A percentile compares a stretch with the other conserved stretches of the same genome.
These are phyloP conservation scores for Dipodascus albidus DNA, from an alignment of 805 yeast species.

Conservation along the genomic window DNA sequence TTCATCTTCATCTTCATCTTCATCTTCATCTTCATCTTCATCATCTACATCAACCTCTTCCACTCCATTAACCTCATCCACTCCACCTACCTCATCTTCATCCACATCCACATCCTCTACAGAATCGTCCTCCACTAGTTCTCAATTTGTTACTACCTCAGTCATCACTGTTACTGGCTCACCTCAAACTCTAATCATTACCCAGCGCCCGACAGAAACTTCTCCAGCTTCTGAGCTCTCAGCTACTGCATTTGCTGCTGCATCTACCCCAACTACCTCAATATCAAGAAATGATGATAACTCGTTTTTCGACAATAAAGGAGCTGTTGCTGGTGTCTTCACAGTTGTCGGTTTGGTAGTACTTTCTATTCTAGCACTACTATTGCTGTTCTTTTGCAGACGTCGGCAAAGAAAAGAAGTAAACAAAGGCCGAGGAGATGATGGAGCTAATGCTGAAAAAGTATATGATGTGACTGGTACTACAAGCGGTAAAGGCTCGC, in stretches of 20 bases:
- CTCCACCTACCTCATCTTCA: conserved; percentile 15
- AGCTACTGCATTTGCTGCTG: not conserved
- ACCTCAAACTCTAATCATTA: conserved; percentile 15
- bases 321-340: conserved; percentile 80
- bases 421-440: too few species aligned
- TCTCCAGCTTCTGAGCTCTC: conserved; percentile 1
- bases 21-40: conserved; percentile 10
- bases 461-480: not conserved
- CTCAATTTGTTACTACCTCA: conserved; percentile 12
- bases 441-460: conserved; percentile 5
- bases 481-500: not conserved
- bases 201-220: conserved; percentile 8
- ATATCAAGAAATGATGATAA: not conserved
- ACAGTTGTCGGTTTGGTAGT: conserved; percentile 64
- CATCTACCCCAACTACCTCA: not conserved
- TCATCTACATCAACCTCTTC: conserved; percentile 5
- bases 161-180: conserved; percentile 20
- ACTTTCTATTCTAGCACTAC: conserved; percentile 31
- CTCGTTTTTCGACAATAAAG: conserved; percentile 50
- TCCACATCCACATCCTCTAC: conserved; percentile 16
- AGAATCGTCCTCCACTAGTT: conserved; percentile 11
- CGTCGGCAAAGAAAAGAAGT: conserved; percentile 9
- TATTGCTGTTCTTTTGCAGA: conserved; percentile 33
- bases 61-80: not conserved
- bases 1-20: conserved; percentile 11